Percentiles rank a stretch among this genome's conserved stretches.
phyloP scores from a whole-genome alignment of 768 basidiomycete species.

The Tricholoma flavovirens region DNA sequence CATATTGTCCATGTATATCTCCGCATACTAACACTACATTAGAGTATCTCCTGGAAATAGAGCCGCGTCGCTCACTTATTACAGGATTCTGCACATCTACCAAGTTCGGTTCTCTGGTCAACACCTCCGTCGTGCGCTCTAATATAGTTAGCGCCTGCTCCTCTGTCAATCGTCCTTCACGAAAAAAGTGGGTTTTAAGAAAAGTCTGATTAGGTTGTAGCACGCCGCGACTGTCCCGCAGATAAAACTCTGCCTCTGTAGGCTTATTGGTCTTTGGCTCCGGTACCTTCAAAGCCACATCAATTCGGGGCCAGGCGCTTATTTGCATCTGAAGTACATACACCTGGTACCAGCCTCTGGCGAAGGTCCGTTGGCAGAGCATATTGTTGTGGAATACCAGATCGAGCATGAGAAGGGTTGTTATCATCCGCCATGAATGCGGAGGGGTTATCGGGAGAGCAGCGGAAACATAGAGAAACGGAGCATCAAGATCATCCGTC shows the following conservation, averaged over 20 bases:
- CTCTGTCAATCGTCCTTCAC: slow-evolving; percentile 79
- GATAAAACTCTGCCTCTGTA: slow-evolving; percentile 69
- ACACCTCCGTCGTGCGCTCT: slow-evolving; percentile 55
- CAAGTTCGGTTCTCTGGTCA: slow-evolving; percentile 78
- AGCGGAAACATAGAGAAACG: slow-evolving; percentile 9
- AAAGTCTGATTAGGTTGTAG: slow-evolving; percentile 70
- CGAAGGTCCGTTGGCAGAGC: slow-evolving; percentile 12
- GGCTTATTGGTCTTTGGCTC: slow-evolving; percentile 60
- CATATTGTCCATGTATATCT: slow-evolving; percentile 97
- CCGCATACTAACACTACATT: slow-evolving; percentile 68
- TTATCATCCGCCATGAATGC: slow-evolving; percentile 9
- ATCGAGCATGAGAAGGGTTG: slow-evolving; percentile 5
- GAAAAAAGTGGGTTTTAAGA: slow-evolving; percentile 85
- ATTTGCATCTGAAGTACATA: slow-evolving; percentile 5
- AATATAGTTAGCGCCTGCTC: slow-evolving; percentile 83
- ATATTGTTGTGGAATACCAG: slow-evolving; percentile 13
- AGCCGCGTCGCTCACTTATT: slow-evolving; percentile 58
- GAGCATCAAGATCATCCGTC: no score
- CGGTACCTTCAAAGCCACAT: slow-evolving; percentile 48
- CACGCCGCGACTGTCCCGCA: slow-evolving; percentile 43
- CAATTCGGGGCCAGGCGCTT: slow-evolving; percentile 1
- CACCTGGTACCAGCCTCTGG: slow-evolving; percentile 15
- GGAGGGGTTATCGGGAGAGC: not conserved
- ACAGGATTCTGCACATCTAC: slow-evolving; percentile 84
- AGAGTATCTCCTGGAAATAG: not conserved